Evolutionary conservation across 257 asterid species (phyloP).

Genomic region (Capsicum pubescens): DNA sequence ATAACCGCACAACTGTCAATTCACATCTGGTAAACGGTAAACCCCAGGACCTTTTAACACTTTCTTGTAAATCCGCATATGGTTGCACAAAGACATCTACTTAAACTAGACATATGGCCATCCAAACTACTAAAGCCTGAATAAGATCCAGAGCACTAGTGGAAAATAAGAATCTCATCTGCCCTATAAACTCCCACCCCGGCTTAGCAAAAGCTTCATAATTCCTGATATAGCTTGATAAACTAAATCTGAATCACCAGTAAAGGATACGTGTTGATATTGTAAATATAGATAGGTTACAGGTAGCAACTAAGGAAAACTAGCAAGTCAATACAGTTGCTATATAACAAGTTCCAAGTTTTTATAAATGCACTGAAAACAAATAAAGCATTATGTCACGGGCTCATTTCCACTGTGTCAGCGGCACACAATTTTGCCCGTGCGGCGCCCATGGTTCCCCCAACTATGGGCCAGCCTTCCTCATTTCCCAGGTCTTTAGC

Average conservation of each 20-base stretch:
- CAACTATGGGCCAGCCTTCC: too few relatives aligned
- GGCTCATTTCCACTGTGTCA: too few relatives aligned
- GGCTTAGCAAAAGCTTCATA: background rate
- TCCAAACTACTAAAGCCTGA: background rate
- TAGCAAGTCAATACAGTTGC: background rate
- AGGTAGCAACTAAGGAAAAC: background rate
- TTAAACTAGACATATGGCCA: background rate
- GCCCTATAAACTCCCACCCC: background rate
- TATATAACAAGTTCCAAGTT: background rate
- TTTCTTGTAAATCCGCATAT: background rate
- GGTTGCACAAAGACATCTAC: background rate
- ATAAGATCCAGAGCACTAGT: conserved; percentile 1
- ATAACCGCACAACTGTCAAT: background rate
- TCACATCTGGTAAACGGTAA: background rate
- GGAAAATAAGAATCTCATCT: background rate
- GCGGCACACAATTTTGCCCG: too few relatives aligned
- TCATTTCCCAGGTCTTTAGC: too few relatives aligned
- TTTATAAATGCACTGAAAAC: background rate
- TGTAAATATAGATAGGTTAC: background rate
- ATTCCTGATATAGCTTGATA: background rate
- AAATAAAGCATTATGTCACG: too few relatives aligned
- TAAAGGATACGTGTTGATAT: background rate
- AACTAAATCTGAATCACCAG: background rate
- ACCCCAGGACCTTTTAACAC: conserved; percentile 3
- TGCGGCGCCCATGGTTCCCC: too few relatives aligned